A percentile compares a stretch with the other conserved stretches of the same genome.
Evolutionary conservation across 2,329 filamentous ascomycete genomes (phyloP).

Genomic region (Polychaeton citri): DNA sequence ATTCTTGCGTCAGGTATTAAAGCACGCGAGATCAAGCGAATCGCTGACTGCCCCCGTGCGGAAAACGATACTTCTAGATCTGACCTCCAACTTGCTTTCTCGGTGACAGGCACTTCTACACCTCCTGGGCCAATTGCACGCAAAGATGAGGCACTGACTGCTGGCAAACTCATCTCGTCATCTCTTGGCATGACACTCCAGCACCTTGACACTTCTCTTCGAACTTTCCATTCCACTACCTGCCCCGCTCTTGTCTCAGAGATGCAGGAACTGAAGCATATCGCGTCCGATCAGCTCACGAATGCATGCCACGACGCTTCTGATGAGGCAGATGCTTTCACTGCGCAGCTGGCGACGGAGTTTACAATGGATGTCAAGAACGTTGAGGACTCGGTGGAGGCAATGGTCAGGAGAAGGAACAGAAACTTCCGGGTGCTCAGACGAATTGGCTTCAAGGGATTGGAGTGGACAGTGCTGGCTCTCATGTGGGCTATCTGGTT

Average conservation of each 20-base stretch:
- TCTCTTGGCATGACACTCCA: slow-evolving; percentile 28
- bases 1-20: slow-evolving; percentile 81
- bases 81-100: background rate
- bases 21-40: slow-evolving; percentile 63
- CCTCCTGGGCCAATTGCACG: slow-evolving; percentile 12
- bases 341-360: slow-evolving; percentile 59
- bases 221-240: slow-evolving; percentile 35
- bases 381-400: slow-evolving; percentile 61
- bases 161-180: slow-evolving; percentile 37
- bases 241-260: slow-evolving; percentile 31
- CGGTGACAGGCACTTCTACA: background rate
- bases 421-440: slow-evolving; percentile 63
- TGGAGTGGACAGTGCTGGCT: slow-evolving; percentile 80
- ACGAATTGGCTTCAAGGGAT: slow-evolving; percentile 61
- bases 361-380: slow-evolving; percentile 71
- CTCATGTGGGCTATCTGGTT: slow-evolving; percentile 95
- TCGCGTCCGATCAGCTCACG: slow-evolving; percentile 38
- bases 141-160: slow-evolving; percentile 40
- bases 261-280: slow-evolving; percentile 30
- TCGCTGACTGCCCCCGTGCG: slow-evolving; percentile 33
- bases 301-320: slow-evolving; percentile 52
- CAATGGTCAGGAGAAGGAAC: slow-evolving; percentile 56
- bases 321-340: slow-evolving; percentile 69
- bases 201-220: slow-evolving; percentile 34
- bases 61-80: background rate